A percentile compares a stretch with the other conserved stretches of the same genome.
These are phyloP conservation scores for Talaromyces sp. DNA, from an alignment of 2,329 filamentous ascomycete species.

Conservation along the genomic window DNA sequence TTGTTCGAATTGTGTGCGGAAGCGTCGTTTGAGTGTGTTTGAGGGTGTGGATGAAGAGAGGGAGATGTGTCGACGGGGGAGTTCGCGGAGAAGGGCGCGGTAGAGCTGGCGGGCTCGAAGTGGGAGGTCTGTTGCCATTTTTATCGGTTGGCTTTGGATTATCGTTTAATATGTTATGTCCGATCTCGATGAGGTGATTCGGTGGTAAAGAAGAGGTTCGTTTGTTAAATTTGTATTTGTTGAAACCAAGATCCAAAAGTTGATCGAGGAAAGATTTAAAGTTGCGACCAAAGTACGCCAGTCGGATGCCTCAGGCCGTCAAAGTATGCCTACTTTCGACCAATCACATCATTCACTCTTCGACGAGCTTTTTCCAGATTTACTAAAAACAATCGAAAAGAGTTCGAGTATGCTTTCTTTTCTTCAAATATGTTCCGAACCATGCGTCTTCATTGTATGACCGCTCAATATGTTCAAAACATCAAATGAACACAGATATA, in stretches of 20 bases:
- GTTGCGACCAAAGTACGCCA: slow-evolving; percentile 5
- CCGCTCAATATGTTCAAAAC: not conserved
- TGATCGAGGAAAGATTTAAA: slow-evolving; percentile 1
- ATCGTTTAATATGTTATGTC: not conserved
- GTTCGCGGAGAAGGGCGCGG: slow-evolving; percentile 82
- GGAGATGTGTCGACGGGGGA: slow-evolving; percentile 63
- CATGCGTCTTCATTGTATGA: not conserved
- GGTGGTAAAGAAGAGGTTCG: not conserved
- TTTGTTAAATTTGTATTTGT: not conserved
- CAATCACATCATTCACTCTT: not conserved
- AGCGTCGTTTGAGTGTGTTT: slow-evolving; percentile 58
- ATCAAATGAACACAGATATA: not conserved
- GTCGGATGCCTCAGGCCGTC: not conserved
- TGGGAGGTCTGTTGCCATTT: slow-evolving; percentile 25
- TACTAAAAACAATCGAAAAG: too few relatives aligned
- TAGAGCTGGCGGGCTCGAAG: slow-evolving; percentile 70
- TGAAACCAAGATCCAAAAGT: not conserved
- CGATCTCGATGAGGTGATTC: not conserved
- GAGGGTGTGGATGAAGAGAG: slow-evolving; percentile 59
- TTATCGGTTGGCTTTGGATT: not conserved
- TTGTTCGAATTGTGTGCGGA: slow-evolving; percentile 61
- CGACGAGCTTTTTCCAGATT: not conserved
- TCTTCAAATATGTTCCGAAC: not conserved
- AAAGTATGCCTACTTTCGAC: not conserved
- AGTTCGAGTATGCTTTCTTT: too few relatives aligned